These are phyloP conservation scores for Phellopilus nigrolimitatus DNA, from an alignment of 1,284 basidiomycete genomes.

Conservation along the genomic window DNA sequence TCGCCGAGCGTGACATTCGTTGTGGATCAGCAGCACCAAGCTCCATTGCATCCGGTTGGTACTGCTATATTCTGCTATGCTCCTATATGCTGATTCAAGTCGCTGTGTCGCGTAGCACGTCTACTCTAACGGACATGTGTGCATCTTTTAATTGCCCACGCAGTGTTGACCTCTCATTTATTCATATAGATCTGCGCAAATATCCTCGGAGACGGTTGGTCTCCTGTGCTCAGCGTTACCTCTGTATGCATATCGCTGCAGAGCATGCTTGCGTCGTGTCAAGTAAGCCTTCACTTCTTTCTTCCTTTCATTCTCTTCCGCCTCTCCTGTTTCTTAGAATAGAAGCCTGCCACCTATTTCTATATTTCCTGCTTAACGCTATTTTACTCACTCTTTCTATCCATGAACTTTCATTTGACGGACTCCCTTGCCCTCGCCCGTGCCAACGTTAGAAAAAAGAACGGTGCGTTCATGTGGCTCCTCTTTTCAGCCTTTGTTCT, in stretches of 20 bases:
- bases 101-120: constrained; percentile 50
- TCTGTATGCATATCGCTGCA: constrained; percentile 78
- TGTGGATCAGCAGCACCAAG: constrained; percentile 51
- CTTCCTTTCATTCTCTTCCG: neutral
- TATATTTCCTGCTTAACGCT: constrained; percentile 9
- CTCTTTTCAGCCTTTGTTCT: neutral
- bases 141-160: constrained; percentile 4
- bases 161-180: neutral
- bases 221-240: constrained; percentile 74
- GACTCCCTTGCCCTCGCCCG: constrained; percentile 3
- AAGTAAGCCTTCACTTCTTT: constrained; percentile 38
- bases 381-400: constrained; percentile 14
- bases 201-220: constrained; percentile 83
- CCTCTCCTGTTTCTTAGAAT: neutral
- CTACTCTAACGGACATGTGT: constrained; percentile 77
- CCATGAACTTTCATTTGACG: neutral
- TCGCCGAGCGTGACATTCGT: constrained; percentile 82
- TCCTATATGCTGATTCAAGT: constrained; percentile 20
- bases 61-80: neutral
- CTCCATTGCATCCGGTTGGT: constrained; percentile 73
- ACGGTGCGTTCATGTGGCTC: constrained; percentile 15
- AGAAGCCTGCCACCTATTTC: constrained; percentile 3
- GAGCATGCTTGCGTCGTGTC: constrained; percentile 85
- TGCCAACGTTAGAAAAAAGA: constrained; percentile 20
- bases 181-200: constrained; percentile 70